Conservation (phyloP, 768 basidiomycete genomes). For the Sporobolomyces roseus region DNA sequence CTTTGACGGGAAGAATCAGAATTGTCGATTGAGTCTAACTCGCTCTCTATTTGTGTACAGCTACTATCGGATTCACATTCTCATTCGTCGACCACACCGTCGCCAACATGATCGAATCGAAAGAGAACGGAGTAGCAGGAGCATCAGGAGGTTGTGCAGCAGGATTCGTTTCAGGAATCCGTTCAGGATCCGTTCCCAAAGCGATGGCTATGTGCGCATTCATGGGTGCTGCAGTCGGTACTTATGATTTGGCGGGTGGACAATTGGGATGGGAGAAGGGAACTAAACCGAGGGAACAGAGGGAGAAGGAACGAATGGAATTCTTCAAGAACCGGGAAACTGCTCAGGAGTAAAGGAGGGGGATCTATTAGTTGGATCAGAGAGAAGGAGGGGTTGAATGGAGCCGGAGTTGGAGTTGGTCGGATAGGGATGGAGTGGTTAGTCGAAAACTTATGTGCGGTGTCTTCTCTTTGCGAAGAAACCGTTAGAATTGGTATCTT, state of each 20-base stretch:
- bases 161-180: constrained; percentile 76
- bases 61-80: constrained; percentile 37
- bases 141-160: constrained; percentile 86
- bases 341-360: background rate
- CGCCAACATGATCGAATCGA: constrained; percentile 68
- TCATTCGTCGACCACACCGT: constrained; percentile 68
- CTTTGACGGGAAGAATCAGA: background rate
- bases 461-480: too few species aligned
- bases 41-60: background rate
- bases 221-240: constrained; percentile 73
- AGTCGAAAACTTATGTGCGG: too few species aligned
- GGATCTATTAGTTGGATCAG: background rate
- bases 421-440: too few species aligned
- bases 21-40: background rate
- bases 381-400: background rate
- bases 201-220: constrained; percentile 40
- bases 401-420: background rate
- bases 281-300: constrained; percentile 23
- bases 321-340: constrained; percentile 38
- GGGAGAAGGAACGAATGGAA: constrained; percentile 33
- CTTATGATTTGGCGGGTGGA: constrained; percentile 73
- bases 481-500: background rate
- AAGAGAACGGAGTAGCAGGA: constrained; percentile 74
- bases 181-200: constrained; percentile 32
- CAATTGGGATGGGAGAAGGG: constrained; percentile 47